Evolutionary conservation across 106 monocot genomes (phyloP).

Genomic region (Dendrobium huoshanense): DNA sequence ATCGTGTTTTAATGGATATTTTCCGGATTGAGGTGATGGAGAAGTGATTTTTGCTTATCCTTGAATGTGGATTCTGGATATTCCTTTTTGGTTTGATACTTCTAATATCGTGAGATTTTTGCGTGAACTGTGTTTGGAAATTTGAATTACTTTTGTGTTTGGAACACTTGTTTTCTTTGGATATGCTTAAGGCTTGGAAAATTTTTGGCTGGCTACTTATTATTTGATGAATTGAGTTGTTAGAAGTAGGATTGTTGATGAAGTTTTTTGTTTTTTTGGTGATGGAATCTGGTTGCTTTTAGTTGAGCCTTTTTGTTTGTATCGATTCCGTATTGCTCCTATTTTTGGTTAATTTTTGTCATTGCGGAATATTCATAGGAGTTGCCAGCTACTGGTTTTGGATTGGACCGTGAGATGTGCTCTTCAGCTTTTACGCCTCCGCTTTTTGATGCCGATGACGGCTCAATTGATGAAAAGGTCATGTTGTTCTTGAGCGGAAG

Average conservation of each 20-base stretch:
- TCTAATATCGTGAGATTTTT: neutral
- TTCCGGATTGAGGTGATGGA: neutral
- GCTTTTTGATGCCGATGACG: neutral
- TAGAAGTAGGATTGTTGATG: neutral
- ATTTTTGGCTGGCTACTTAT: neutral
- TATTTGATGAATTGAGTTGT: neutral
- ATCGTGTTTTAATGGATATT: neutral
- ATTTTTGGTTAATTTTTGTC: neutral
- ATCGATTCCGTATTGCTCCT: neutral
- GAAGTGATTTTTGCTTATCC: neutral
- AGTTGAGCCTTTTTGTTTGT: neutral
- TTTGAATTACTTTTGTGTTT: neutral
- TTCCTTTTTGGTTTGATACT: neutral
- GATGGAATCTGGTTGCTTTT: neutral
- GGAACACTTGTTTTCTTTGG: neutral
- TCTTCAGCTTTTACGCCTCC: neutral
- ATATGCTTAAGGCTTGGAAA: neutral
- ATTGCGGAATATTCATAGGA: neutral
- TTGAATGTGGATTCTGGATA: neutral
- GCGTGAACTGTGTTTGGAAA: too few relatives aligned
- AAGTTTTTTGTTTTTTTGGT: neutral
- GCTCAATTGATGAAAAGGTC: slow-evolving; percentile 3
- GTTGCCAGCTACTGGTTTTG: neutral
- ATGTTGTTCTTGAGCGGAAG: slow-evolving; percentile 15
- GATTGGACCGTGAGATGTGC: neutral